Percentiles rank a stretch among this genome's conserved stretches.
Evolutionary conservation across 352 stramenopile genomes (phyloP).

Genomic region (Globisporangium okanoganense): DNA sequence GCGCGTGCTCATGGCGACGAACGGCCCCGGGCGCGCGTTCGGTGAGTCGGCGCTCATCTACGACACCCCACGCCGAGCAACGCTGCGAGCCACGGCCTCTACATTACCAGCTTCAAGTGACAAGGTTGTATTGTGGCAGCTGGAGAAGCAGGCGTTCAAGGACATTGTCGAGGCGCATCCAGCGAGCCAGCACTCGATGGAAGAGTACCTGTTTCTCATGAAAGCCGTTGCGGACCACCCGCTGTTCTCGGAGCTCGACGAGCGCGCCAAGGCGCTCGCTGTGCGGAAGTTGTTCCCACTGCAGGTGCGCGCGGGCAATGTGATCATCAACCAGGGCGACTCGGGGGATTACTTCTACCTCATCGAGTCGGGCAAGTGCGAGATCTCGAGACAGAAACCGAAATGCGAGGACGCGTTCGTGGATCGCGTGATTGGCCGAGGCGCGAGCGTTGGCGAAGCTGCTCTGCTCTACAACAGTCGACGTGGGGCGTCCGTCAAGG

Average conservation of each 20-base stretch:
- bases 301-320: conserved; percentile 47
- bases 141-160: conserved; percentile 68
- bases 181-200: conserved; percentile 71
- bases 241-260: conserved; percentile 69
- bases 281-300: conserved; percentile 85
- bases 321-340: conserved; percentile 74
- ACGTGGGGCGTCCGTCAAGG: conserved; percentile 88
- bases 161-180: conserved; percentile 55
- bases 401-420: conserved; percentile 45
- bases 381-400: conserved; percentile 70
- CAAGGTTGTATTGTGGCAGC: conserved; percentile 62
- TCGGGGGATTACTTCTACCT: conserved; percentile 87
- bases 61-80: conserved; percentile 75
- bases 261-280: conserved; percentile 69
- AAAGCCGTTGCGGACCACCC: conserved; percentile 64
- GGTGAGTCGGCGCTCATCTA: conserved; percentile 85
- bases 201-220: conserved; percentile 75
- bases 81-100: conserved; percentile 32
- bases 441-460: conserved; percentile 93
- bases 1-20: conserved; percentile 73
- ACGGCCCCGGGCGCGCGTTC: conserved; percentile 73
- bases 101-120: not conserved
- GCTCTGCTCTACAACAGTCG: conserved; percentile 96
- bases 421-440: conserved; percentile 64
- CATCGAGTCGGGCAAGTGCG: conserved; percentile 70